A percentile compares a stretch with the other conserved stretches of the same genome.
phyloP scores from a whole-genome alignment of 768 basidiomycete genomes.

The Tephrocybe sp. region DNA sequence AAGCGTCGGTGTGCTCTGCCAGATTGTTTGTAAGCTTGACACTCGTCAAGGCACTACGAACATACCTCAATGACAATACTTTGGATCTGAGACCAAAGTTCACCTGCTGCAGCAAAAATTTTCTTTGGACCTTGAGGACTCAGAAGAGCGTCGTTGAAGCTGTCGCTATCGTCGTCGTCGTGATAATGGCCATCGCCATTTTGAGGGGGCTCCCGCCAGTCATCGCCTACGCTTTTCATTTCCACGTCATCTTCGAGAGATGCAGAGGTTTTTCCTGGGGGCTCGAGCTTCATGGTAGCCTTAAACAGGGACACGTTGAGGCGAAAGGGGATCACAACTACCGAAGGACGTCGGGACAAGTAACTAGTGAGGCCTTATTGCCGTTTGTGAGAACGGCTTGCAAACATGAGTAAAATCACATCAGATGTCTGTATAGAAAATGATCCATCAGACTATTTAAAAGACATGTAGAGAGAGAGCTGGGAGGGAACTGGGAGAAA shows the following conservation, averaged over 20 bases:
- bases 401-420: no score
- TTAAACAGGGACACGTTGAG: no score
- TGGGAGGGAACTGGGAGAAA: neutral
- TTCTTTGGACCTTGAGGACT: slow-evolving; percentile 27
- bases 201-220: neutral
- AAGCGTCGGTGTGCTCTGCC: slow-evolving; percentile 83
- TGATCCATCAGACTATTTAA: no score
- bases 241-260: slow-evolving; percentile 34
- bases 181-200: slow-evolving; percentile 26
- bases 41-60: slow-evolving; percentile 1
- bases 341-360: no score
- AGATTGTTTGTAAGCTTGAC: neutral
- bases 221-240: slow-evolving; percentile 30
- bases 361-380: no score
- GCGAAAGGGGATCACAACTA: no score
- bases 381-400: no score
- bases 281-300: slow-evolving; percentile 23
- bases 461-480: no score
- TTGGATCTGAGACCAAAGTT: slow-evolving; percentile 55
- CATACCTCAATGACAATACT: slow-evolving; percentile 73
- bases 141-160: slow-evolving; percentile 42
- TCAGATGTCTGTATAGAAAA: no score
- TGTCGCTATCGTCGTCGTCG: slow-evolving; percentile 27
- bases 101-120: slow-evolving; percentile 16
- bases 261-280: slow-evolving; percentile 25